Evolutionary conservation across 306 rosid genomes (phyloP), one percentile per base, ranked within the genome.

Genomic region (Rosa chinensis): DNA sequence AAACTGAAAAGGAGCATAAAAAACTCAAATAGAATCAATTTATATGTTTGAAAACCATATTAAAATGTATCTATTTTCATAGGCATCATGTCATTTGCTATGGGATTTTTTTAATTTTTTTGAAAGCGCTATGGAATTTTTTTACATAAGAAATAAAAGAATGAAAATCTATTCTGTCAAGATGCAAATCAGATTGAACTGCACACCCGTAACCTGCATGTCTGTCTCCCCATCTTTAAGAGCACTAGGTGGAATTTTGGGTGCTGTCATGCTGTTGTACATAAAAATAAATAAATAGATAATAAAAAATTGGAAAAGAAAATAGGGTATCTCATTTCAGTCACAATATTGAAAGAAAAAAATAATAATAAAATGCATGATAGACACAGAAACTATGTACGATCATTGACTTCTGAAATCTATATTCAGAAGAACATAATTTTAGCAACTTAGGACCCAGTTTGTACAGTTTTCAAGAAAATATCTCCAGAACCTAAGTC

Each of bases 261-360:
- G 99, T 39, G 99, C 99, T 8, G 99, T 92, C 93, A 89, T 94
- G 78, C 99, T 94, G 92, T 88, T 53, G 77, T 37, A 67, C 61
- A 72, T 18, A 74, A 79, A 83, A n/a, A n/a, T n/a, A n/a, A n/a
- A n/a, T n/a, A n/a, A n/a, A n/a, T n/a, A n/a, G n/a, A n/a, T n/a
- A n/a, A n/a, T n/a, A n/a, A n/a, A n/a, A n/a, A n/a, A n/a, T n/a
- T 8, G 39, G 11, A 25, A 25, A 78, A 14, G 39, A 17, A 49
- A 48, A 8, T 17, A 35, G 37, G 16, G 25, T 23, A 76, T 14
- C 6, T 62, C 18, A 12, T 53, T 82, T 73, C 73, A 84, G 63
- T 40, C 10, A 18, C 23, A 74, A 52, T 74, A 78, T 43, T 10
- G 8, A 37, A 23, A 8, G 35, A 8, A 16, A 25, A 45, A 9